Base-by-base conservation (phyloP, 2,329 filamentous ascomycete genomes). In the Pestalotiopsis sp. region DNA sequence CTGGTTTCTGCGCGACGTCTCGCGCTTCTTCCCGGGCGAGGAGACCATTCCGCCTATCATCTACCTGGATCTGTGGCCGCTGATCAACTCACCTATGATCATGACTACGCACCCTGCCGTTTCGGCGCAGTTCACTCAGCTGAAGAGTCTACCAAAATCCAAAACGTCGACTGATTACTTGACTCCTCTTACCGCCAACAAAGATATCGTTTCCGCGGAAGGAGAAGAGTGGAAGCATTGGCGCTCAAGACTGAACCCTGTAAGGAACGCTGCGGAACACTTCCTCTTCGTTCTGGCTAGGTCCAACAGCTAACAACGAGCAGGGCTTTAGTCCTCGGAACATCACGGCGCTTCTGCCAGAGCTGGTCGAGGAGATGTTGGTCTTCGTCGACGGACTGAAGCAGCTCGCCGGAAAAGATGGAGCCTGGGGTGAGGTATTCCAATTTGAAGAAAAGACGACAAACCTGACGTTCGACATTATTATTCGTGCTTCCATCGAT, bases 321-420 rank as follows among this genome's bases (percentile, higher is more conserved):
- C 6, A 52, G 0, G 78, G 77, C 6, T 81, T 81, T 69, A 73
- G 75, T 1, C 69, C 73, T 48, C 73, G 72, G 39, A 78, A 80
- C 65, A 57, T 81, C 52, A 73, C 75, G 66, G 72, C 73, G 1
- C 60, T 79, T 44, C 69, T 76, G 1, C 77, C 77, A 1, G 68
- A 56, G 17, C 71, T 78, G 38, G 66, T 78, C 9, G 72, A 77
- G 10, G 75, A 75, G 66, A 70, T 71, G 40, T 48, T 57, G 22
- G 69, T 69, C 30, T 73, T 71, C 65, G 68, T 68, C 39, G 70
- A 68, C n/a, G 61, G 65, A 13, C 67, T 77, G 65, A 67, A 65
- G 39, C 39, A 48, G 10, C 35, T 44, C 9, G 64, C 67, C 9
- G 64, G 68, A 17, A 44, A 65, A 30, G 40, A 58, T 13, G 75